Percentiles rank a stretch among this genome's conserved stretches.
Conservation (phyloP, 2,329 filamentous ascomycete species). For the Pestalotiopsis sp. region DNA sequence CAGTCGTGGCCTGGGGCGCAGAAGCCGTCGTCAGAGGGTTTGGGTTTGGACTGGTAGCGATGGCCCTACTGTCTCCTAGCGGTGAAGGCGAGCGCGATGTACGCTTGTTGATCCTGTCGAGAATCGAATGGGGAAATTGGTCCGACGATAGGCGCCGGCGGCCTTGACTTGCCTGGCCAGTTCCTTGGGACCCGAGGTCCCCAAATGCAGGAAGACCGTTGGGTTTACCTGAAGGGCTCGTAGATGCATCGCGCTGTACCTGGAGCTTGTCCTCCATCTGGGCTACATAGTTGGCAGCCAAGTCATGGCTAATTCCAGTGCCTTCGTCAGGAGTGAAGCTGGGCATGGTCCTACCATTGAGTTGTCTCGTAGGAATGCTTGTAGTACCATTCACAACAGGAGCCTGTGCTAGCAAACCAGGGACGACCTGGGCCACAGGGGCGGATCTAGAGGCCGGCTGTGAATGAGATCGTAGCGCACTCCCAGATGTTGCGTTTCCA, state of each 20-base stretch:
- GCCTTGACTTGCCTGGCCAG: constrained; percentile 33
- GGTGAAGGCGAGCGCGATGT: constrained; percentile 61
- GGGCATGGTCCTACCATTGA: constrained; percentile 54
- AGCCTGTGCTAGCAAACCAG: constrained; percentile 30
- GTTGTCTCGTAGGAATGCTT: constrained; percentile 38
- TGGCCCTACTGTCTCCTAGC: constrained; percentile 44
- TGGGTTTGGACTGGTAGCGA: constrained; percentile 43
- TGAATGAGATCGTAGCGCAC: constrained; percentile 67
- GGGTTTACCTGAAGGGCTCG: constrained; percentile 25
- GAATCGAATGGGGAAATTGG: constrained; percentile 54
- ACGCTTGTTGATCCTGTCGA: constrained; percentile 53
- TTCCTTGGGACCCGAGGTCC: constrained; percentile 42
- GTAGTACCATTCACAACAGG: constrained; percentile 40
- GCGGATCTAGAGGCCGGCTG: constrained; percentile 60
- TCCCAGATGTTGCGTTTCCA: constrained; percentile 48
- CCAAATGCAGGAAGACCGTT: constrained; percentile 46
- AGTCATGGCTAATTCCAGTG: constrained; percentile 47
- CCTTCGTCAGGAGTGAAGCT: constrained; percentile 59
- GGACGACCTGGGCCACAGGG: constrained; percentile 32
- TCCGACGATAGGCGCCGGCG: constrained; percentile 54
- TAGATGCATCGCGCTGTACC: constrained; percentile 34
- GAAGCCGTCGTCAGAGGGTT: constrained; percentile 42
- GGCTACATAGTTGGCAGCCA: constrained; percentile 46
- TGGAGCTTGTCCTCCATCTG: constrained; percentile 49
- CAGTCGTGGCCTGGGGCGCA: constrained; percentile 38